Evolutionary conservation across 108 stramenopile species (phyloP).

Genomic region (Fragilaria radians): DNA sequence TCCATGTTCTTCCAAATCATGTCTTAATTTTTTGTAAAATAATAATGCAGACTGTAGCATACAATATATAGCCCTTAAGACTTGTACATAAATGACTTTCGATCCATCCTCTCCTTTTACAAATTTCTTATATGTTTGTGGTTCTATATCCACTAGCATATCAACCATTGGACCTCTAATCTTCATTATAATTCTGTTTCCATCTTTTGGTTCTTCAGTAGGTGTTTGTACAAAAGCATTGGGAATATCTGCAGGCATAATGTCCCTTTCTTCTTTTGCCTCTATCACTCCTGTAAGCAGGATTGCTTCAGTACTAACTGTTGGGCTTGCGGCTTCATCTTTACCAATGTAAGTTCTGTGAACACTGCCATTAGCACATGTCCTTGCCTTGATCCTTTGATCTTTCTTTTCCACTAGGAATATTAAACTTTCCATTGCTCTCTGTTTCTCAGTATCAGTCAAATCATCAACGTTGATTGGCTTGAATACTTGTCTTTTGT

Average conservation of each 20-base stretch:
- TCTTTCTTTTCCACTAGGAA: conserved; percentile 18
- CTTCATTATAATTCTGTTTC: conserved; percentile 6
- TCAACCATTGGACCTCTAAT: conserved; percentile 20
- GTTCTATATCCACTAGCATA: conserved; percentile 20
- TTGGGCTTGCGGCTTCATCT: too few relatives aligned
- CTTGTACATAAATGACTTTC: background rate
- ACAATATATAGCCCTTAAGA: background rate
- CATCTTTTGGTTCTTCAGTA: conserved; percentile 2
- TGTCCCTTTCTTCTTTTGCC: conserved; percentile 27
- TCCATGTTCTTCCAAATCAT: too few relatives aligned
- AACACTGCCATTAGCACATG: too few relatives aligned
- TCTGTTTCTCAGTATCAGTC: conserved; percentile 5
- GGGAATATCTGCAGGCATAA: conserved; percentile 10
- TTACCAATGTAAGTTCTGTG: conserved; percentile 14
- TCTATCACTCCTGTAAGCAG: conserved; percentile 28
- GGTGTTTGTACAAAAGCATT: too few relatives aligned
- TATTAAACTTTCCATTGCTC: conserved; percentile 14
- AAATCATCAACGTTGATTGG: conserved; percentile 3
- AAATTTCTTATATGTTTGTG: conserved; percentile 9
- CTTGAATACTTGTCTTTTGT: too few relatives aligned
- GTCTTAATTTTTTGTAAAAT: too few relatives aligned
- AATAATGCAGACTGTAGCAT: too few relatives aligned
- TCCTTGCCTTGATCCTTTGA: too few relatives aligned
- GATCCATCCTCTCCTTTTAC: conserved; percentile 5
- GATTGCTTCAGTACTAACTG: too few relatives aligned